phyloP scores from a whole-genome alignment of 2,329 filamentous ascomycete species.

The Coniella lustricola region DNA sequence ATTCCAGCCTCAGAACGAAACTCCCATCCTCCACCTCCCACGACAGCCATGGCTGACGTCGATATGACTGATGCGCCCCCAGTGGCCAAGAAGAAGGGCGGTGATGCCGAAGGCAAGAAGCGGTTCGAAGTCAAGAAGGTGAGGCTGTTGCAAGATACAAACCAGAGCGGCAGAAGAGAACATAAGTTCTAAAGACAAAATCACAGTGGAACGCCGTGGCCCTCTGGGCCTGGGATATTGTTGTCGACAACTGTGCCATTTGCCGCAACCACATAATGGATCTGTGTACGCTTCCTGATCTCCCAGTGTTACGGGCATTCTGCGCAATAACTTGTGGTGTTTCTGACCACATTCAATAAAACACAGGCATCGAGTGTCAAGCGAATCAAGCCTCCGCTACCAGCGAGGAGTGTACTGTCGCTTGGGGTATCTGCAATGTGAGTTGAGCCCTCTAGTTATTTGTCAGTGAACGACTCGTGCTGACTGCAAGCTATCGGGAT shows the following conservation, averaged over 20 bases:
- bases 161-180: slow-evolving; percentile 1
- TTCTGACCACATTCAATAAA: background rate
- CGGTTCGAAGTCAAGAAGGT: slow-evolving; percentile 99
- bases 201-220: slow-evolving; percentile 94
- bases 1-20: too few species aligned
- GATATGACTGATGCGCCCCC: slow-evolving; percentile 86
- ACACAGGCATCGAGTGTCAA: slow-evolving; percentile 90
- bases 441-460: slow-evolving; percentile 30
- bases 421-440: slow-evolving; percentile 99
- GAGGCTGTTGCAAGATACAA: slow-evolving; percentile 17
- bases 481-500: slow-evolving; percentile 24
- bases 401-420: slow-evolving; percentile 96
- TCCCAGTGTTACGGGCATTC: too few species aligned
- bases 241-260: slow-evolving; percentile 98
- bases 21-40: background rate
- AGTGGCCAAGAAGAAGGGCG: slow-evolving; percentile 46
- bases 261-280: slow-evolving; percentile 99
- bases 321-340: too few species aligned
- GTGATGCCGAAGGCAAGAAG: slow-evolving; percentile 65
- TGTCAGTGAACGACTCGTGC: slow-evolving; percentile 17
- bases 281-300: slow-evolving; percentile 60
- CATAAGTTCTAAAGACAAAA: slow-evolving; percentile 1
- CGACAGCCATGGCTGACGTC: slow-evolving; percentile 72
- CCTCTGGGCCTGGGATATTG: slow-evolving; percentile 98
- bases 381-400: slow-evolving; percentile 97